Conservation (phyloP, 345 rosid species). For the Camelina laxa region DNA sequence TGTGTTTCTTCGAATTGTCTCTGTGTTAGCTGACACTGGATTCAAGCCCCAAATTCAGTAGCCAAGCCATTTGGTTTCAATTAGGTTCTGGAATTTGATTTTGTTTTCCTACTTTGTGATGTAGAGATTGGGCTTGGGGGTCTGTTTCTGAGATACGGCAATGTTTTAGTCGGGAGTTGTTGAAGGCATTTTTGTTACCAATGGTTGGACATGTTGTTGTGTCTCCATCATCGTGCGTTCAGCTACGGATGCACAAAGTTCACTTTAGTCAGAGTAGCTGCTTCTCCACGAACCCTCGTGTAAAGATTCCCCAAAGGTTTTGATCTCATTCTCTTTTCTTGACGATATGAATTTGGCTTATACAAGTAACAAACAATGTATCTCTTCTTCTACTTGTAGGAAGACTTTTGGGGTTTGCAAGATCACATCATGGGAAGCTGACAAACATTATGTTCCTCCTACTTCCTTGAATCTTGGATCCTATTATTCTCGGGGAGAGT, state of each 20-base stretch:
- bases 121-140: constrained; percentile 15
- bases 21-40: background rate
- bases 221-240: constrained; percentile 51
- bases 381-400: too few relatives aligned
- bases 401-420: constrained; percentile 48
- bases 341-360: background rate
- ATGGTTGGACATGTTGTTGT: constrained; percentile 60
- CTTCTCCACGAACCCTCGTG: constrained; percentile 32
- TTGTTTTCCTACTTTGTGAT: background rate
- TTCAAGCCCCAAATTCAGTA: constrained; percentile 13
- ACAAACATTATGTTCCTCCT: constrained; percentile 21
- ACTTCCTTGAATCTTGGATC: constrained; percentile 45
- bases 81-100: constrained; percentile 14
- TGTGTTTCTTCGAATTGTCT: too few relatives aligned
- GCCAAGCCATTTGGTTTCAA: constrained; percentile 1
- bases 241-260: constrained; percentile 48
- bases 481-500: constrained; percentile 31
- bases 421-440: constrained; percentile 39
- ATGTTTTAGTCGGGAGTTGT: constrained; percentile 45
- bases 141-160: constrained; percentile 10
- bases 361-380: background rate
- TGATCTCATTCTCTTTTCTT: background rate
- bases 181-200: constrained; percentile 6
- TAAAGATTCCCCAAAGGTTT: constrained; percentile 50
- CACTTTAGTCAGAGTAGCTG: constrained; percentile 34